Conservation (phyloP, 768 basidiomycete species). For the Cystobasidium onofrii region DNA sequence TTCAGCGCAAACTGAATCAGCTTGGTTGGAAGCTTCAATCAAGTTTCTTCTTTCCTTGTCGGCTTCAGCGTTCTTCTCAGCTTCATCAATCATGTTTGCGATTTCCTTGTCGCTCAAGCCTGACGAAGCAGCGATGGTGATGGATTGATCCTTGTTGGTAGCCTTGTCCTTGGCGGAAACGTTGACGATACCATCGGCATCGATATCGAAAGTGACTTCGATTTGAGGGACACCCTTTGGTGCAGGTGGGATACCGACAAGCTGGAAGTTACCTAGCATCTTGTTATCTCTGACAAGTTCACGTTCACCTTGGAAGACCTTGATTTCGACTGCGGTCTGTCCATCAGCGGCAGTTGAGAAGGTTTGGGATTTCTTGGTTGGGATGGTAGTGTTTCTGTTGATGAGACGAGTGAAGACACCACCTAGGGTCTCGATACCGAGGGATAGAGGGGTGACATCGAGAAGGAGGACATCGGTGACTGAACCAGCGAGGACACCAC, state of each 20-base stretch:
- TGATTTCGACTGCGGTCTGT: constrained; percentile 98
- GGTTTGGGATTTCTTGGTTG: constrained; percentile 97
- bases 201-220: constrained; percentile 90
- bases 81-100: constrained; percentile 89
- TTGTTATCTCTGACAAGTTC: constrained; percentile 98
- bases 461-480: constrained; percentile 84
- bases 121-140: constrained; percentile 90
- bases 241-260: constrained; percentile 88
- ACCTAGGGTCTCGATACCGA: constrained; percentile 80
- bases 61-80: constrained; percentile 84
- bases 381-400: constrained; percentile 92
- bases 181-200: constrained; percentile 76
- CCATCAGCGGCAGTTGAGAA: constrained; percentile 99
- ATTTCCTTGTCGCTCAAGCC: constrained; percentile 95
- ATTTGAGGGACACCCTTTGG: constrained; percentile 77
- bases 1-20: constrained; percentile 84
- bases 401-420: constrained; percentile 99
- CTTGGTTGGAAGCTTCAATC: constrained; percentile 95
- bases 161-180: constrained; percentile 74
- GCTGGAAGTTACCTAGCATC: constrained; percentile 97
- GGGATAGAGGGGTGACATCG: constrained; percentile 91
- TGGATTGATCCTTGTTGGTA: constrained; percentile 50
- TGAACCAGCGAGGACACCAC: constrained; percentile 91
- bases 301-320: constrained; percentile 99
- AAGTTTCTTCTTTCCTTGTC: constrained; percentile 66